These are phyloP conservation scores for Fusarium luffae DNA, from an alignment of 2,329 filamentous ascomycete genomes.

Conservation along the genomic window DNA sequence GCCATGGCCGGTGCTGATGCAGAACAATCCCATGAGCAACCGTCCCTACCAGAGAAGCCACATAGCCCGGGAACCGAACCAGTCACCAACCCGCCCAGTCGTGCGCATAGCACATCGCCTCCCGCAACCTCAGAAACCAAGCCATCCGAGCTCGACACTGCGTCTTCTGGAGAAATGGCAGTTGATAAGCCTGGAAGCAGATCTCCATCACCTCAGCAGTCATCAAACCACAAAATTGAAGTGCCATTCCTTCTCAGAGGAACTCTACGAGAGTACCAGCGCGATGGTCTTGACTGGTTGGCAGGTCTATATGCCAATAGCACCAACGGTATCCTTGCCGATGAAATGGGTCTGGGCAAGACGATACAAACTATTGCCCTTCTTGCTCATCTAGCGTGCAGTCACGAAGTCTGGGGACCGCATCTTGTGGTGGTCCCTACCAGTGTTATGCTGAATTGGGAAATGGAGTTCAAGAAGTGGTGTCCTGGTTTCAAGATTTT, in stretches of 20 bases:
- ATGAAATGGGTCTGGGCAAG: slow-evolving; percentile 98
- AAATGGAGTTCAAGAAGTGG: slow-evolving; percentile 99
- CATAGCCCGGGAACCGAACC: slow-evolving; percentile 57
- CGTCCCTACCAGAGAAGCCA: slow-evolving; percentile 42
- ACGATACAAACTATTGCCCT: slow-evolving; percentile 98
- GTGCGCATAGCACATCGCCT: slow-evolving; percentile 60
- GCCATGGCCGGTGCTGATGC: slow-evolving; percentile 47
- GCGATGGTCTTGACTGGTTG: slow-evolving; percentile 97
- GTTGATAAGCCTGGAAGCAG: slow-evolving; percentile 48
- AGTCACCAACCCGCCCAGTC: slow-evolving; percentile 56
- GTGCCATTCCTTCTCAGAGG: slow-evolving; percentile 87
- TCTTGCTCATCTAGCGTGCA: slow-evolving; percentile 89
- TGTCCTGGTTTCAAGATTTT: slow-evolving; percentile 97
- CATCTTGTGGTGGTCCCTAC: slow-evolving; percentile 97
- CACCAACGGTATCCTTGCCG: slow-evolving; percentile 95
- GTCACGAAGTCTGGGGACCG: slow-evolving; percentile 93
- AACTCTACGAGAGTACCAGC: slow-evolving; percentile 93
- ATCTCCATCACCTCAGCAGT: slow-evolving; percentile 49
- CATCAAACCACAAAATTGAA: slow-evolving; percentile 69
- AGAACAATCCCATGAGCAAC: slow-evolving; percentile 35
- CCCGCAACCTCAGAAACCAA: slow-evolving; percentile 61
- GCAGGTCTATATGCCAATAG: slow-evolving; percentile 90
- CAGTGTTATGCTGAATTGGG: slow-evolving; percentile 99
- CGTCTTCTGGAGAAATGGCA: slow-evolving; percentile 52
- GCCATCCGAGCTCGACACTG: slow-evolving; percentile 60